phyloP scores from a whole-genome alignment of 371 early-diverging fungal genomes.

The Blakeslea trispora region DNA sequence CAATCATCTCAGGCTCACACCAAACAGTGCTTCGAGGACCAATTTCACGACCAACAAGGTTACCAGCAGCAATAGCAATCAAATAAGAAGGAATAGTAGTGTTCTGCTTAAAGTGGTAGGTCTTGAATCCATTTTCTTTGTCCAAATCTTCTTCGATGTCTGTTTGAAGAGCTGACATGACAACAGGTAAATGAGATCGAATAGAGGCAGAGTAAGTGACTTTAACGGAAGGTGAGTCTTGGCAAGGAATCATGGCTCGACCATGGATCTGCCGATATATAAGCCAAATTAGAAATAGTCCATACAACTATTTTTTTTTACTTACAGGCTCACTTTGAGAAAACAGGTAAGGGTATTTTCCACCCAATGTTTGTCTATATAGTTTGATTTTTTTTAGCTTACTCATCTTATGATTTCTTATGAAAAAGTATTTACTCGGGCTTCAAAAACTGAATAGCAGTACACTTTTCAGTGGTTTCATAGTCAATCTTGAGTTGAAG shows the following conservation, averaged over 20 bases:
- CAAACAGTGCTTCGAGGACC: slow-evolving; percentile 94
- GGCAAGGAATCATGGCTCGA: slow-evolving; percentile 90
- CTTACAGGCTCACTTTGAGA: slow-evolving; percentile 89
- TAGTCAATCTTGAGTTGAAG: slow-evolving; percentile 71
- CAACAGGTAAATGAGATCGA: slow-evolving; percentile 50
- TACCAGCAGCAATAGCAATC: slow-evolving; percentile 92
- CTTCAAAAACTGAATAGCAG: slow-evolving; percentile 89
- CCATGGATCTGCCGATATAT: slow-evolving; percentile 78
- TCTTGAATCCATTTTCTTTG: slow-evolving; percentile 34
- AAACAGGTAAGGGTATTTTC: slow-evolving; percentile 92
- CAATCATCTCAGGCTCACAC: slow-evolving; percentile 92
- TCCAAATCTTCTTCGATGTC: slow-evolving; percentile 32
- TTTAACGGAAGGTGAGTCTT: slow-evolving; percentile 93
- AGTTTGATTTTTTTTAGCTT: background rate
- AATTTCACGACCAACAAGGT: slow-evolving; percentile 74
- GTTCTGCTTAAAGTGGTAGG: slow-evolving; percentile 73
- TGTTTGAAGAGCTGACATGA: slow-evolving; percentile 31
- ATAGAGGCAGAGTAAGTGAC: slow-evolving; percentile 85
- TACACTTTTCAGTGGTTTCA: slow-evolving; percentile 77
- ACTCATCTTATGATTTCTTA: no score
- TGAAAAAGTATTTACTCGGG: slow-evolving; percentile 44
- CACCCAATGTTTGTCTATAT: slow-evolving; percentile 87
- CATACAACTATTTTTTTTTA: background rate
- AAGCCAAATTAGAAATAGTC: background rate
- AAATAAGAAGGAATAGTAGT: slow-evolving; percentile 88